Base-by-base conservation (phyloP, 768 basidiomycete genomes). In the Lentinula raphanica region DNA sequence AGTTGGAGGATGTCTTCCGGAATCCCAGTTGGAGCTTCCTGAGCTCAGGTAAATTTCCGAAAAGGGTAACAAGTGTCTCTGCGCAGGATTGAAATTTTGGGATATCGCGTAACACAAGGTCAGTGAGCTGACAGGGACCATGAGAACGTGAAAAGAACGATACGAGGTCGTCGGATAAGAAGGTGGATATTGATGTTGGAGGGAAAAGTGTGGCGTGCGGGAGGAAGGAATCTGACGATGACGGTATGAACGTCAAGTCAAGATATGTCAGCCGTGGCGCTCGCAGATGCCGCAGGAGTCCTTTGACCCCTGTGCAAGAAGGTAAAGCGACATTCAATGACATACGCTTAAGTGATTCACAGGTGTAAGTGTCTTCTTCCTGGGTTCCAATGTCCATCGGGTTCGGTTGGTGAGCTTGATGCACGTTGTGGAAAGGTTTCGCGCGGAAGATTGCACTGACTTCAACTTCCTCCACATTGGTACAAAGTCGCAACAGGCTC, bases 281-380 rank as follows among this genome's bases (percentile, higher is more conserved):
- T 50, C 31, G 49, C 11, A 50, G n/a, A 35, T 50, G 49, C 8
- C 23, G n/a, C 28, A 50, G 19, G 12, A 50, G n/a, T 35, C 49
- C 49, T 19, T 35, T 29, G 49, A 50, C 49, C 4, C 49, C 49
- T 0, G 27, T 21, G 21, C 49, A 50, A 12, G 49, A 50, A 31
- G 49, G 49, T n/a, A 50, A 21, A n/a, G 49, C 29, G n/a, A 50
- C 49, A 19, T 50, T 50, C 3, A 50, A 32, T 35, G 49, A 50
- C 49, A 50, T 50, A 13, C 31, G 49, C 19, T 19, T 50, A 9
- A 50, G 49, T 29, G 31, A 50, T 50, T 12, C 49, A 13, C 49
- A 50, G 9, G 31, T 36, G 49, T 50, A 50, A n/a, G n/a, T n/a
- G 1, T 28, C 6, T 17, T 32, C 17, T 31, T 50, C 49, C 19